Base-by-base conservation (phyloP, 2,329 filamentous ascomycete species). In the Rhynchosporium agropyri region DNA sequence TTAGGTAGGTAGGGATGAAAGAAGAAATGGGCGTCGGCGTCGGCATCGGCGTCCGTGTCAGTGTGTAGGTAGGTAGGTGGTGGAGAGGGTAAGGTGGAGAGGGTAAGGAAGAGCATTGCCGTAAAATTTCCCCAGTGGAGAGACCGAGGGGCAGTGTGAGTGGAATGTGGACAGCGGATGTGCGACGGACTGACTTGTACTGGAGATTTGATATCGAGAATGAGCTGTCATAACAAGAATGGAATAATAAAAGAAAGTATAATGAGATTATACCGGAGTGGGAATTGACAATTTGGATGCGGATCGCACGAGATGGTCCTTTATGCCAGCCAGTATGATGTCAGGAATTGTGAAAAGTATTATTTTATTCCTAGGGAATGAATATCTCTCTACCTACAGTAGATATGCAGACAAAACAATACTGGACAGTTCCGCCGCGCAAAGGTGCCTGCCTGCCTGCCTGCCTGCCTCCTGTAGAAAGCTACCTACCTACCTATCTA, bases 191-290 rank as follows among this genome's bases (percentile, higher is more conserved):
- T 20, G 20, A 20, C 20, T 20, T 20, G 43, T 38, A 53, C 49
- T 26, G 50, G 50, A 54, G 50, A 54, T 54, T 54, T 54, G 50
- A 54, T 54, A 53, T 6, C n/a, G 31, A 53, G 49, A 54, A 40
- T 54, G 50, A 54, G 33, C n/a, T 54, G 40, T 54, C 31, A 54
- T 54, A 54, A 20, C 31, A 40, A 40, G n/a, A 26, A 40, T 20
- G 43, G 13, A 45, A 15, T 45, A 20, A n/a, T n/a, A 13, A 43
- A 13, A 4, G 43, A 45, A n/a, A 45, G 13, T 45, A 6, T 20
- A n/a, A n/a, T 20, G 8, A 45, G 33, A 36, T 36, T 36, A 10
- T 36, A 36, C 20, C 20, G 20, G 20, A 20, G 20, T 36, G 33
- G 2, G 33, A 36, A 36, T 10, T 36, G 33, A 36, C 6, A 3